Conservation (phyloP, 768 basidiomycete species). For the Boletus sp. region DNA sequence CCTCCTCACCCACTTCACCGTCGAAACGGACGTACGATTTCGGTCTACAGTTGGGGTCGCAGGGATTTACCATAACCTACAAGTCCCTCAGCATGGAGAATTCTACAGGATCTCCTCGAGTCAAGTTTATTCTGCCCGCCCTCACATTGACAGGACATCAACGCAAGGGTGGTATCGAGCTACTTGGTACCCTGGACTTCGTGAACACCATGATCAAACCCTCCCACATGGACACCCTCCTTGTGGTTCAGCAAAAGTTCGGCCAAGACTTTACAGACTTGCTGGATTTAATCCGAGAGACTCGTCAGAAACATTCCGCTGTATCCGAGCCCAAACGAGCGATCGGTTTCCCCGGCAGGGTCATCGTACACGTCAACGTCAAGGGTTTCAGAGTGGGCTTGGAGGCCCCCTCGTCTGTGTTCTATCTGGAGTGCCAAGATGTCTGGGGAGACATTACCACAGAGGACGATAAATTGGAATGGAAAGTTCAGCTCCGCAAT, state of each 20-base stretch:
- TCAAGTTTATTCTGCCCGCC: conserved; percentile 67
- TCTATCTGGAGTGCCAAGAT: conserved; percentile 74
- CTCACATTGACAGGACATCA: conserved; percentile 64
- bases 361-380: conserved; percentile 60
- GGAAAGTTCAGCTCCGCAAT: conserved; percentile 72
- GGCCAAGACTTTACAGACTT: conserved; percentile 87
- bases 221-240: conserved; percentile 78
- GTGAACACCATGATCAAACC: conserved; percentile 76
- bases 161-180: conserved; percentile 43
- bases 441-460: conserved; percentile 63
- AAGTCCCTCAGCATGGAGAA: conserved; percentile 37
- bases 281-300: conserved; percentile 62
- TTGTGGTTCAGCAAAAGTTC: conserved; percentile 85
- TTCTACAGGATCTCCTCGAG: conserved; percentile 41
- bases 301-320: conserved; percentile 37
- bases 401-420: conserved; percentile 67
- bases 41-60: conserved; percentile 64
- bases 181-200: conserved; percentile 62
- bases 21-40: conserved; percentile 44
- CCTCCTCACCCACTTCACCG: conserved; percentile 35
- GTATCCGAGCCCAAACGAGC: conserved; percentile 5
- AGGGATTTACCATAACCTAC: conserved; percentile 58
- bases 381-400: conserved; percentile 80
- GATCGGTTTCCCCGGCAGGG: conserved; percentile 29
- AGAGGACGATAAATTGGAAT: conserved; percentile 42